Base-by-base conservation (phyloP, 148 eudicot genomes). In the Linanthus parryae region DNA sequence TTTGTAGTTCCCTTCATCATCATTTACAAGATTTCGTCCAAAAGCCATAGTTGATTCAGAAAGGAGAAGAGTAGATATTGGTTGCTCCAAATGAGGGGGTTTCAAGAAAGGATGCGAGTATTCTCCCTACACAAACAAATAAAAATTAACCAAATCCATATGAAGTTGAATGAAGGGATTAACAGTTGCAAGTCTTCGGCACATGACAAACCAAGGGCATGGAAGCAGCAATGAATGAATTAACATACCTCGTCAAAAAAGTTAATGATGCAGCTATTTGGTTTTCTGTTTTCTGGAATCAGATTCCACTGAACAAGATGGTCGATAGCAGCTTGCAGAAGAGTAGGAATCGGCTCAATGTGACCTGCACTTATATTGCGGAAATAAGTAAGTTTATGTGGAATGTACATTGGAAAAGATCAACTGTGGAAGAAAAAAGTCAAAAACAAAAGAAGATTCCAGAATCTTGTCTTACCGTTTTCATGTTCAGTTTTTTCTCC, bases 61-160 rank as follows among this genome's bases (percentile, higher is more conserved):
- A 31, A 92, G 94, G 63, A 84, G 57, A 23, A 92, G 66, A 13
- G 83, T 82, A 35, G 85, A 81, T 29, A 92, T 58, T 5, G 94
- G 90, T 67, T 87, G 94, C 47, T 92, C 99, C 74, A 92, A 49
- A 68, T 92, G 99, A 49, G 99, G 99, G 23, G 99, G 99, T 72
- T 87, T 84, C 43, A 81, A 73, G 22, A 76, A 92, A 49, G 99
- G 99, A 63, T 87, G 99, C 20, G 96, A 92, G 48, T 67, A 82
- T 42, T 92, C 99, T 35, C 83, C 94, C 99, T 87, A n/a, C 59
- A 69, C 20, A 59, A 28, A 24, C n/a, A 43, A 35, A n/a, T 14
- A 12, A 1, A 30, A 5, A 20, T 28, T 12, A 27, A 7, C 44
- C 48, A 28, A 46, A 18, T 34, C 17, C 39, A 18, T 0, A 50